Conservation (phyloP, 1,284 basidiomycete genomes). For the Hemileia vastatrix region DNA sequence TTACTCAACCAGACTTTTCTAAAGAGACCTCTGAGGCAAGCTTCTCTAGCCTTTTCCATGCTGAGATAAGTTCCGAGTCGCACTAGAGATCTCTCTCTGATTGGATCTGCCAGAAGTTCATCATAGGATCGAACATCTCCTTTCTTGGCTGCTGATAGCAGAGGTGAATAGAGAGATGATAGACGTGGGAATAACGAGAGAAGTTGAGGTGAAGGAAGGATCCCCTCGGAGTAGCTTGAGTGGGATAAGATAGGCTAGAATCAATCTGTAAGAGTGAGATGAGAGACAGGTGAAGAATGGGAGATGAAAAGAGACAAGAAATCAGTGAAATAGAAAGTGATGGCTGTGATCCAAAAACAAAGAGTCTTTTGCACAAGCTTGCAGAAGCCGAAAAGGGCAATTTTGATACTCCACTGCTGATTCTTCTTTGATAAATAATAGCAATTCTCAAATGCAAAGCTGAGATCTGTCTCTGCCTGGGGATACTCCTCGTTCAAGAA, state of each 20-base stretch:
- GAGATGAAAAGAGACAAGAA: background rate
- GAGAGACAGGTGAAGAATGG: constrained; percentile 6
- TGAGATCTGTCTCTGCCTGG: constrained; percentile 71
- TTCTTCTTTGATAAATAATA: constrained; percentile 59
- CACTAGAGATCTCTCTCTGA: constrained; percentile 64
- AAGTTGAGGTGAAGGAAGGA: constrained; percentile 62
- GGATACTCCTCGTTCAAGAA: constrained; percentile 82
- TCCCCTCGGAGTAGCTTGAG: constrained; percentile 74
- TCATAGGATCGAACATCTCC: constrained; percentile 79
- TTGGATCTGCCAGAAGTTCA: constrained; percentile 55
- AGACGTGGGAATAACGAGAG: constrained; percentile 61
- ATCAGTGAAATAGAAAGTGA: background rate
- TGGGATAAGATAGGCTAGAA: constrained; percentile 80
- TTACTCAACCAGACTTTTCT: constrained; percentile 61
- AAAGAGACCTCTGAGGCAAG: constrained; percentile 74
- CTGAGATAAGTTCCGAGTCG: constrained; percentile 74
- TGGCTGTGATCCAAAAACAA: background rate
- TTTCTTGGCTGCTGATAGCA: constrained; percentile 62
- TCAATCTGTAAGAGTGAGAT: constrained; percentile 53
- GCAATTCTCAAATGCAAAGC: constrained; percentile 70
- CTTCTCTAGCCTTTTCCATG: constrained; percentile 75
- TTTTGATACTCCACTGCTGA: constrained; percentile 75
- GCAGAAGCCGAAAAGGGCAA: constrained; percentile 14
- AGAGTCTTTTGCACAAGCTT: background rate
- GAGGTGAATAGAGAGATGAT: constrained; percentile 65